Evolutionary conservation across 371 early-diverging fungal genomes (phyloP), one percentile per base, ranked within the genome.

Genomic region (Massospora cicadina): DNA sequence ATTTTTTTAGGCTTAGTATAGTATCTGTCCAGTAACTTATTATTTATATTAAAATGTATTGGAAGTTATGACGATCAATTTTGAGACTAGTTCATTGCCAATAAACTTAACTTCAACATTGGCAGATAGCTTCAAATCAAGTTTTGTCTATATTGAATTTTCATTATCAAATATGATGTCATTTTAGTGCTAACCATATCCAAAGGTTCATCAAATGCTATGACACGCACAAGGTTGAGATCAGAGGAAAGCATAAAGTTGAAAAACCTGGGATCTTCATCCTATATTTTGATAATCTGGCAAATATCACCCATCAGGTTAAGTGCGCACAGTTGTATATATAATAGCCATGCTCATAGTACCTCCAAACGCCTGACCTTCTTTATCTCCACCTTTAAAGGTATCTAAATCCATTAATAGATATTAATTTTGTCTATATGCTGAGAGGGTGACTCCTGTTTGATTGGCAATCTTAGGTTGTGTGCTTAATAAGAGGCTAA

Each of bases 281-380:
- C 23, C 68, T 84, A 28, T 79, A 75, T 66, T 84, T 84, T 71
- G 78, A 77, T 78, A 68, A 54, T 67, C 63, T 24, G 64, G 10
- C 12, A 21, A 59, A 1, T 1, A 12, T 17, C 1, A n/a, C n/a
- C n/a, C n/a, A 59, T 60, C 17, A 26, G 26, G 13, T 29, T 25
- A 54, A 43, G n/a, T 25, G n/a, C 67, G 23, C 53, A 13, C 30
- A 59, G 55, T 53, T 55, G 28, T 65, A 17, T 17, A 84, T 93
- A 94, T 71, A 95, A 95, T 70, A 83, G 91, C 1, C 93, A 89
- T 71, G 93, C 95, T 2, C 84, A 88, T 61, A 90, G 89, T 68
- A 95, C 95, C 17, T 85, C 93, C 23, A 95, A 95, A 75, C 80
- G 82, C 23, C 72, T 95, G 61, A 87, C 90, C 13, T 91, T 89